Evolutionary conservation across 2,329 filamentous ascomycete genomes (phyloP), one percentile per base, ranked within the genome.

Genomic region (Aspergillus sp.): DNA sequence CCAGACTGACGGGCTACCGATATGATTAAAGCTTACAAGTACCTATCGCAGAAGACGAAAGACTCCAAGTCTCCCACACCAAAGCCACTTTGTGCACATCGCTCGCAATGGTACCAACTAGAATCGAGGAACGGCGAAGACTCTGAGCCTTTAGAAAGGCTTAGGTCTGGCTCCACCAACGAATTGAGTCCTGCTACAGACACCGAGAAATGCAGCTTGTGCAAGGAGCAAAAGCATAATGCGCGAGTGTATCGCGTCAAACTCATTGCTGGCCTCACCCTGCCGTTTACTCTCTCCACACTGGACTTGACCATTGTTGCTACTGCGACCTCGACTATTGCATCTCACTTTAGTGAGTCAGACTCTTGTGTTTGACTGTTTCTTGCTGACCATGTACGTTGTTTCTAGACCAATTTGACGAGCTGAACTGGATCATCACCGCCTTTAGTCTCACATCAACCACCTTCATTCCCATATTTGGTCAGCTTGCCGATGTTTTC

Each of bases 401-500:
- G 3, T 19, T 6, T 23, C 12, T 58, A 83, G 82, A 80, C 61
- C 71, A 86, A 68, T 70, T 86, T 4, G 80, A 83, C 17, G 83
- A 88, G 66, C 79, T 89, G 2, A 89, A 88, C 68, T 90, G 87
- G 87, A 88, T 91, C 68, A 84, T 90, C 17, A 87, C 88, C 0
- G 80, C 87, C 6, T 91, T 89, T 73, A 90, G 87, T 55, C 78
- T 91, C 13, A 88, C 87, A 0, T 85, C 85, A 0, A 87, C 88
- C 1, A 84, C 87, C 1, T 90, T 89, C 64, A 86, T 90, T 8
- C 87, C 87, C 3, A 83, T 85, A 55, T 89, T 87, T 76, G 86
- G 84, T 1, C 87, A 89, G 65, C 79, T 87, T 48, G 82, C 85
- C 15, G 86, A 90, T 64, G 81, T 89, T 28, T 89, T 88, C 65